Percentiles rank a stretch among this genome's conserved stretches.
phyloP scores from a whole-genome alignment of 1,284 basidiomycete genomes.

The Pisolithus thermaeus region DNA sequence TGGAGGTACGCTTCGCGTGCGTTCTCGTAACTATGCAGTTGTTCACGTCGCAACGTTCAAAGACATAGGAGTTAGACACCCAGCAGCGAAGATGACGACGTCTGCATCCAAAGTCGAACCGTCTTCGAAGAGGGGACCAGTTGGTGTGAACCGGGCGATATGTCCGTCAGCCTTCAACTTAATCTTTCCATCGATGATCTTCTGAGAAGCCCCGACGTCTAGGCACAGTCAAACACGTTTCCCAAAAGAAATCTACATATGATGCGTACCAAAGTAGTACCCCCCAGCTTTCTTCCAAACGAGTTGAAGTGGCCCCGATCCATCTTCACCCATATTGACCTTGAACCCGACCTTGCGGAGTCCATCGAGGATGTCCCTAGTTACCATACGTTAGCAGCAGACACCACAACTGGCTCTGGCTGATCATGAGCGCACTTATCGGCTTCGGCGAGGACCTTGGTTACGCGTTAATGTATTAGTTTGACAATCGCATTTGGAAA shows the following conservation, averaged over 20 bases:
- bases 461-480: constrained; percentile 16
- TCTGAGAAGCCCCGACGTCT: constrained; percentile 35
- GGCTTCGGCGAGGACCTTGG: constrained; percentile 17
- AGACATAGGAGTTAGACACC: constrained; percentile 15
- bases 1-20: constrained; percentile 15
- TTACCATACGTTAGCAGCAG: neutral
- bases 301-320: constrained; percentile 32
- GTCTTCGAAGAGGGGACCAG: constrained; percentile 36
- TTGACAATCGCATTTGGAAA: constrained; percentile 15
- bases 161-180: constrained; percentile 37
- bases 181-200: constrained; percentile 40
- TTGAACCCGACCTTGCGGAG: constrained; percentile 42
- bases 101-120: constrained; percentile 41
- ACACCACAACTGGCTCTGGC: neutral
- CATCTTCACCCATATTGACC: constrained; percentile 34
- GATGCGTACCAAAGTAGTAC: constrained; percentile 34
- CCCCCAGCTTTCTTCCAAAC: constrained; percentile 33
- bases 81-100: constrained; percentile 42
- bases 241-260: neutral
- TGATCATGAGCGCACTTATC: constrained; percentile 21
- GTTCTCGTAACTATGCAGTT: constrained; percentile 22
- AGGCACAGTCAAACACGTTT: neutral
- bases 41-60: neutral
- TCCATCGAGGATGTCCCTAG: constrained; percentile 33
- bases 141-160: constrained; percentile 32